A percentile compares a stretch with the other conserved stretches of the same genome.
phyloP scores from a whole-genome alignment of 345 rosid species.

The Garcia nutans region DNA sequence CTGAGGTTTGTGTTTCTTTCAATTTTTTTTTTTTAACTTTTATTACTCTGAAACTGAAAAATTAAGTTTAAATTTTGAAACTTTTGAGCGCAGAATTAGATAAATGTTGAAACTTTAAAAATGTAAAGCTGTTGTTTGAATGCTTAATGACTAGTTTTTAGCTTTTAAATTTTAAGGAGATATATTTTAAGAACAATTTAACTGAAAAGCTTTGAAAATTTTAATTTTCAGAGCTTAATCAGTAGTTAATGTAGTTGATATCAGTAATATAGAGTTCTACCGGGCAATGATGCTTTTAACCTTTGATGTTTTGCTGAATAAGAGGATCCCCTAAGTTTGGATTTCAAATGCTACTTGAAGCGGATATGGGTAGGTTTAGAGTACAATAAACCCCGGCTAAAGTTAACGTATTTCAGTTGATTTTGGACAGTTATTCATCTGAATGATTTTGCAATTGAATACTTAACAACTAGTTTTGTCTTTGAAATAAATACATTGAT shows the following conservation, averaged over 20 bases:
- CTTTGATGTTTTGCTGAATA: neutral
- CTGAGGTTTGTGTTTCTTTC: constrained; percentile 49
- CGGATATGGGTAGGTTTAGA: neutral
- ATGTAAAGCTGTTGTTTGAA: too few species aligned
- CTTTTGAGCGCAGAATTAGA: too few species aligned
- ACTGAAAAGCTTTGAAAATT: too few species aligned
- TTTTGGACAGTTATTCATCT: neutral
- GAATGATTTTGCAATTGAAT: neutral
- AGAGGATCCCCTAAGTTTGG: neutral
- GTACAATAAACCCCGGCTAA: neutral
- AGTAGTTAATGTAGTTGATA: neutral
- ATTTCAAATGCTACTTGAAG: neutral
- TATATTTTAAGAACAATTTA: too few species aligned
- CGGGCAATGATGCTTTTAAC: neutral
- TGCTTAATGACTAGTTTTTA: too few species aligned
- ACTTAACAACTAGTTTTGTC: neutral
- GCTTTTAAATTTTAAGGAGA: too few species aligned
- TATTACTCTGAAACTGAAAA: too few species aligned
- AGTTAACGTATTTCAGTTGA: too few species aligned
- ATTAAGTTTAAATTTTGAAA: neutral
- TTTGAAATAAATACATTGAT: neutral
- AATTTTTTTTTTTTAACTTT: too few species aligned
- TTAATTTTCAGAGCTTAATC: too few species aligned
- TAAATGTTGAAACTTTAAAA: too few species aligned
- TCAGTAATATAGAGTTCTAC: neutral